Base-by-base conservation (phyloP, 2,329 filamentous ascomycete genomes). In the Mariannaea elegans region DNA sequence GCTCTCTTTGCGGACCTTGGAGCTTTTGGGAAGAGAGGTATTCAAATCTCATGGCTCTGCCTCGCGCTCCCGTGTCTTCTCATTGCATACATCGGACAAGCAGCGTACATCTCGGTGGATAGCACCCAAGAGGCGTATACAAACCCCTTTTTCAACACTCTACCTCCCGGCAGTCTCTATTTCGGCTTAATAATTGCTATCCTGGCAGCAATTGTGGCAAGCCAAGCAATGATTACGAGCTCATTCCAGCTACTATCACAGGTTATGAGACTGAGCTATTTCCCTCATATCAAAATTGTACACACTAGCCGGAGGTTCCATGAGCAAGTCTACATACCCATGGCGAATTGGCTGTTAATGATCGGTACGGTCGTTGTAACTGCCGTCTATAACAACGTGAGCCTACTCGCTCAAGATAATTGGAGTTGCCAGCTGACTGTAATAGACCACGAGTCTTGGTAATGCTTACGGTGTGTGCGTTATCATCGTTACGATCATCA, bases 401-500 rank as follows among this genome's bases (percentile, higher is more conserved):
- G 80, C 59, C 13, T 9, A 7, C 8, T 31, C 19, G 42, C 16
- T 13, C 7, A 8, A 41, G 6, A 27, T 38, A 12, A 21, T 9
- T 27, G 13, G 24, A n/a, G 13, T 21, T 8, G 5, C 8, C 4
- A 21, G 6, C 21, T 31, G 5, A 38, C 46, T 8, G 9, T 21
- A 31, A 29, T 87, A 67, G 80, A 90, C 88, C 0, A 89, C 86
- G 0, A 80, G 80, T 48, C 81, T 92, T 0, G 90, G 90, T 19
- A 87, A 92, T 65, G 90, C 90, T 0, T 92, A 93, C 66, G 90
- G 90, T 29, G 87, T 91, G 4, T 93, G 90, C 65, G 90, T 93
- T 70, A 91, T 93, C 67, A 84, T 90, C 44, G 90, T 93, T 36
- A 91, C 90, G 0, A 91, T 92, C 71, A 87, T 51, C 8, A 88